Conservation (phyloP, 2,329 filamentous ascomycete species). For the Penicillium sumatraense region DNA sequence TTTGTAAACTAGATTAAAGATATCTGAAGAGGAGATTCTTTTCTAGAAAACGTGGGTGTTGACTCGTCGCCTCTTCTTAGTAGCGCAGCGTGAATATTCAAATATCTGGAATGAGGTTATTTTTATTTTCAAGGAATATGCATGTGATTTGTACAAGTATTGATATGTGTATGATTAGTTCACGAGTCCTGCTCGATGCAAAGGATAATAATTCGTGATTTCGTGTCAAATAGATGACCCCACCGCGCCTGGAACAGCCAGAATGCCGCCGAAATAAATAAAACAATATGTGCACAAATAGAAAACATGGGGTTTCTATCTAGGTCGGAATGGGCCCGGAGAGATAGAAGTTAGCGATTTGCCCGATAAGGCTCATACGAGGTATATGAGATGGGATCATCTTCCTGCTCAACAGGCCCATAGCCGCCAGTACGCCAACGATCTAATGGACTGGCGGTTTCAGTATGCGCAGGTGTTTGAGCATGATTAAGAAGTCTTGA, state of each 20-base stretch:
- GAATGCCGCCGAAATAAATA: slow-evolving; percentile 3
- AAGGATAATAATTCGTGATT: slow-evolving; percentile 14
- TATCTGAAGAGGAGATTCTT: no score
- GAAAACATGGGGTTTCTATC: neutral
- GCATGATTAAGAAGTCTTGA: slow-evolving; percentile 42
- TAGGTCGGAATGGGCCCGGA: no score
- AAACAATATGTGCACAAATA: slow-evolving; percentile 8
- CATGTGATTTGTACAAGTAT: slow-evolving; percentile 3
- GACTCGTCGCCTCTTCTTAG: no score
- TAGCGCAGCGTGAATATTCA: no score
- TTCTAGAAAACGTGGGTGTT: no score
- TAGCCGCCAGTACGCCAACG: slow-evolving; percentile 44
- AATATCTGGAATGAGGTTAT: neutral
- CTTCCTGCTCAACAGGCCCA: slow-evolving; percentile 43
- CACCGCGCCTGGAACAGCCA: neutral
- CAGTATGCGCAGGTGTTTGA: slow-evolving; percentile 34
- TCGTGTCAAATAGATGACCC: slow-evolving; percentile 12
- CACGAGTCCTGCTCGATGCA: slow-evolving; percentile 9
- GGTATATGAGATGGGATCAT: slow-evolving; percentile 26
- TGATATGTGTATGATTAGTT: slow-evolving; percentile 1
- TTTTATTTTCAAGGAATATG: neutral
- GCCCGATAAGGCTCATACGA: slow-evolving; percentile 42
- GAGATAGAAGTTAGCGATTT: slow-evolving; percentile 18
- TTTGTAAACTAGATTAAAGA: no score
- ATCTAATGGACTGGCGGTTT: slow-evolving; percentile 29